phyloP scores from a whole-genome alignment of 2,329 filamentous ascomycete species.

The Bipolaris gigantea region DNA sequence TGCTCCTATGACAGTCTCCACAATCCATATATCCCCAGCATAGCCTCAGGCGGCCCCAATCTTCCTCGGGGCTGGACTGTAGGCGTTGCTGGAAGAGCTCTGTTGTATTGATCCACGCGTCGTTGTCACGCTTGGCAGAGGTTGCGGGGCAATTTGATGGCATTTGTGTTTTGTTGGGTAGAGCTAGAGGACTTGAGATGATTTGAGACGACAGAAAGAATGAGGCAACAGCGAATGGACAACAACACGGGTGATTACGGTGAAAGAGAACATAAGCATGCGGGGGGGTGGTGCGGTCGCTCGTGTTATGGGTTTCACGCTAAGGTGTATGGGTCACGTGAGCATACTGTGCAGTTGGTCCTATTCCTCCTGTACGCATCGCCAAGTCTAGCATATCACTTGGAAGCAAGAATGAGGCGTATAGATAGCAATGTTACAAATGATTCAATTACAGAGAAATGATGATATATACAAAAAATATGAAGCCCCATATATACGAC shows the following conservation, averaged over 20 bases:
- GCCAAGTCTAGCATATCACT: background rate
- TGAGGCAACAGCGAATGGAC: background rate
- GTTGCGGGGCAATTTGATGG: constrained; percentile 20
- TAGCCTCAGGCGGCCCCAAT: constrained; percentile 33
- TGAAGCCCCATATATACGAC: background rate
- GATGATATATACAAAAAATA: constrained; percentile 22
- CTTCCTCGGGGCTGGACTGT: constrained; percentile 33
- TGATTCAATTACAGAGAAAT: constrained; percentile 8
- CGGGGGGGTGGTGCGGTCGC: constrained; percentile 9
- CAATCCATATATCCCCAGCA: constrained; percentile 44
- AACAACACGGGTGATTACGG: background rate
- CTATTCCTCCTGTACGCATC: background rate
- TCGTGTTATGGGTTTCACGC: constrained; percentile 2
- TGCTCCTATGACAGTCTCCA: constrained; percentile 42
- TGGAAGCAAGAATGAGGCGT: background rate
- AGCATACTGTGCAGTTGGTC: too few species aligned
- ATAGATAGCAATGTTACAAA: background rate
- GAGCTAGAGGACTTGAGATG: too few species aligned
- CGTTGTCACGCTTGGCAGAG: constrained; percentile 1
- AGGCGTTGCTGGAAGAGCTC: constrained; percentile 29
- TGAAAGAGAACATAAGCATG: background rate
- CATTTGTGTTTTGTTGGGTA: constrained; percentile 6
- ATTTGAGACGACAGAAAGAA: background rate
- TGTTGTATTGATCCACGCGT: constrained; percentile 24
- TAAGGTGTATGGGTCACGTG: constrained; percentile 10